Base-by-base conservation (phyloP, 306 rosid species). In the Erythrophleum fordii region DNA sequence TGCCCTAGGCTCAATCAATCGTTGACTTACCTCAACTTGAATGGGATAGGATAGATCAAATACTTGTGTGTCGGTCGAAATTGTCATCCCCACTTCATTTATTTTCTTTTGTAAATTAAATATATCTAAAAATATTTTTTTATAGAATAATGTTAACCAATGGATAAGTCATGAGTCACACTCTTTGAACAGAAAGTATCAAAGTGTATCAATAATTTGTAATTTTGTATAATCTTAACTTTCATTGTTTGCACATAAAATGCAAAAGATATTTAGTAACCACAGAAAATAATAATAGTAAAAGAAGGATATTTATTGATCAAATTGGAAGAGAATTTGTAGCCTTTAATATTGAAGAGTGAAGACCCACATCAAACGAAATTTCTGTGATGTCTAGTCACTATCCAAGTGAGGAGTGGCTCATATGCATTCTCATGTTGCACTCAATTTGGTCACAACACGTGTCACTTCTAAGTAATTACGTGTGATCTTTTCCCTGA, bases 341-440 rank as follows among this genome's bases (percentile, higher is more conserved):
- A 67, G 52, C 72, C 72, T 67, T 52, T 20, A 67, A 5, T 41
- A 10, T 39, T 67, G 52, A 67, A 23, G 34, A 11, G 11, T 5
- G 52, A 22, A 18, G 46, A 7, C 51, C 72, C 72, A 41, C 34
- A n/a, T 39, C 53, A 20, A 39, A 67, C 72, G 72, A 67, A 52
- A 11, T 20, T 20, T 41, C 31, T 1, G 3, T 37, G 12, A 37
- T n/a, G 62, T 56, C 64, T 56, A 29, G 64, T 56, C 34, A 56
- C 17, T 3, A 23, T 17, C 31, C 17, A 11, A 56, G 14, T 11
- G 26, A 28, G 68, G 5, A 1, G 42, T 68, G 73, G 73, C 28
- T 68, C 34, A 12, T 5, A 68, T 20, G 73, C 35, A 11, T 11
- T 20, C n/a, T 11, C 20, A 42, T 0, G n/a, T 1, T 12, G 53